Evolutionary conservation across 495 filamentous ascomycete species (phyloP).

Genomic region (Aspergillus wentii): DNA sequence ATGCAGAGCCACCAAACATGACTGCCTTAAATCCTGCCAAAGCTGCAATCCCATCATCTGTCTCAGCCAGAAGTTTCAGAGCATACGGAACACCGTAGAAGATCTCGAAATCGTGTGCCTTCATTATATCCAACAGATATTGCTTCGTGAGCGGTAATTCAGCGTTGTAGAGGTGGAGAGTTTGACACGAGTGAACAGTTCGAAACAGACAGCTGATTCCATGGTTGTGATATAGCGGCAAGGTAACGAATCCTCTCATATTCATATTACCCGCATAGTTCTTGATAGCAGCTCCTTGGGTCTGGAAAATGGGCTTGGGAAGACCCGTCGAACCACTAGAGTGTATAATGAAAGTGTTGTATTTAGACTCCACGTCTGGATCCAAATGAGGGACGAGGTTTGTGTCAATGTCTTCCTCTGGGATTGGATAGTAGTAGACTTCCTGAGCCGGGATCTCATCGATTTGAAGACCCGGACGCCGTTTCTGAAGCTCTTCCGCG

Average conservation of each 20-base stretch:
- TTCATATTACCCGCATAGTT: slow-evolving; percentile 30
- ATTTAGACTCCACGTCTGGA: slow-evolving; percentile 16
- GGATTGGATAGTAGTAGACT: slow-evolving; percentile 12
- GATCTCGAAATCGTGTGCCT: slow-evolving; percentile 39
- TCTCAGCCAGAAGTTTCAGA: slow-evolving; percentile 49
- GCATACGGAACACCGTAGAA: slow-evolving; percentile 54
- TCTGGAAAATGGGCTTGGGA: slow-evolving; percentile 48
- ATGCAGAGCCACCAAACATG: slow-evolving; percentile 47
- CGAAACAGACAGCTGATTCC: slow-evolving; percentile 39
- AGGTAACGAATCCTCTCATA: slow-evolving; percentile 40
- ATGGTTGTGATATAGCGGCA: slow-evolving; percentile 51
- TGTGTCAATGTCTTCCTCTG: slow-evolving; percentile 11
- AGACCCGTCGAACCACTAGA: slow-evolving; percentile 56
- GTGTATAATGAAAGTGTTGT: slow-evolving; percentile 48
- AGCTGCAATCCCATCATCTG: slow-evolving; percentile 38
- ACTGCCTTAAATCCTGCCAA: slow-evolving; percentile 42
- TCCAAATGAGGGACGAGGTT: slow-evolving; percentile 15
- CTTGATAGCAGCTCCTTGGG: slow-evolving; percentile 25
- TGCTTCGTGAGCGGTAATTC: slow-evolving; percentile 49
- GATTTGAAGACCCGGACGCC: slow-evolving; percentile 10
- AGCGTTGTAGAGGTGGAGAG: slow-evolving; percentile 43
- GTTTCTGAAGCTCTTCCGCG: slow-evolving; percentile 15
- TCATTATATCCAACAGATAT: slow-evolving; percentile 42
- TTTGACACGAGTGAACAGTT: slow-evolving; percentile 43
- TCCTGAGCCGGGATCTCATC: slow-evolving; percentile 12